These are phyloP conservation scores for Globisporangium recalcitrans DNA, from an alignment of 352 stramenopile genomes.

Conservation along the genomic window DNA sequence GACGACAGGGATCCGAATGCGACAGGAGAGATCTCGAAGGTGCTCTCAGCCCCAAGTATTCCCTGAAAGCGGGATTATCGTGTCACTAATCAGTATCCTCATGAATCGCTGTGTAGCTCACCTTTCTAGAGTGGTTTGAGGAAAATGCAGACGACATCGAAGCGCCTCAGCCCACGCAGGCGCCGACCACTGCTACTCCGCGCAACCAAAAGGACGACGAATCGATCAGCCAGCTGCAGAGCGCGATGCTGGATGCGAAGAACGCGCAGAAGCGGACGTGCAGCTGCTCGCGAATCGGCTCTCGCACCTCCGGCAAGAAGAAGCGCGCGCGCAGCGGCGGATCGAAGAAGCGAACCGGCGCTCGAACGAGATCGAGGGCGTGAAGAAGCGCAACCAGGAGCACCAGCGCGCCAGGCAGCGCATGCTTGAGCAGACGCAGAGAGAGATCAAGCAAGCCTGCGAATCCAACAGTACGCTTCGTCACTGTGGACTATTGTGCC, in stretches of 20 bases:
- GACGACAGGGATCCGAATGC: slow-evolving; percentile 71
- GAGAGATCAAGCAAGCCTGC: slow-evolving; percentile 42
- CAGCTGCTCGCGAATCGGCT: slow-evolving; percentile 61
- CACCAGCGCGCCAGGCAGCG: slow-evolving; percentile 46
- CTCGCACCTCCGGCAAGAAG: slow-evolving; percentile 51
- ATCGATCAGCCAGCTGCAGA: slow-evolving; percentile 34
- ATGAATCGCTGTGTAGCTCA: slow-evolving; percentile 18
- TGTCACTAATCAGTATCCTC: too few species aligned
- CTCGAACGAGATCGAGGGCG: slow-evolving; percentile 46
- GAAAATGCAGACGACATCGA: slow-evolving; percentile 61
- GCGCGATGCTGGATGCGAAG: slow-evolving; percentile 58
- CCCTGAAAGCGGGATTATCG: not conserved
- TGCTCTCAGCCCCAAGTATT: not conserved
- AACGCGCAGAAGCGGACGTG: slow-evolving; percentile 50
- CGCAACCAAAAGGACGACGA: slow-evolving; percentile 22
- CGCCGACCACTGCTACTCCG: not conserved
- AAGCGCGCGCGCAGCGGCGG: slow-evolving; percentile 46
- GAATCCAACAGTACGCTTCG: slow-evolving; percentile 46
- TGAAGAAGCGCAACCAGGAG: slow-evolving; percentile 59
- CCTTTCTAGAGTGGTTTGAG: slow-evolving; percentile 75
- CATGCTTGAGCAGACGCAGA: slow-evolving; percentile 44
- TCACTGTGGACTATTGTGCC: not conserved
- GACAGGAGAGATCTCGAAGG: slow-evolving; percentile 59
- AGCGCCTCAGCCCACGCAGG: not conserved
- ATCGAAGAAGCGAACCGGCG: slow-evolving; percentile 69